A percentile compares a stretch with the other conserved stretches of the same genome.
Conservation (phyloP, 225 moss, liverwort and hornwort genomes). For the Rhytidiadelphus loreus region DNA sequence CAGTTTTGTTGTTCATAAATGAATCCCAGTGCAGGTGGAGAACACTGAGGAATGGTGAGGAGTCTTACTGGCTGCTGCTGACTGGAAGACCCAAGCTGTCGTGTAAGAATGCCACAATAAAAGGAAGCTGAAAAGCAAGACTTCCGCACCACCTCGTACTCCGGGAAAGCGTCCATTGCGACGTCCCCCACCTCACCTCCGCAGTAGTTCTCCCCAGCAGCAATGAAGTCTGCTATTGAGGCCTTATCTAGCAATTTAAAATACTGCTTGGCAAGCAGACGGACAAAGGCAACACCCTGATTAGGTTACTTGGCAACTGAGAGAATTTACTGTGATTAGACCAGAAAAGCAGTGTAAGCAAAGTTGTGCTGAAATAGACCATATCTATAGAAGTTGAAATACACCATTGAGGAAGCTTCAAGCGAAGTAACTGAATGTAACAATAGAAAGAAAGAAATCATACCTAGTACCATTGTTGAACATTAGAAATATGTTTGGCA, state of each 20-base stretch:
- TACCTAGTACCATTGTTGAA: neutral
- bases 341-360: neutral
- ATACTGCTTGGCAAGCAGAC: constrained; percentile 22
- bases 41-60: neutral
- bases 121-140: constrained; percentile 79
- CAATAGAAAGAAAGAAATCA: neutral
- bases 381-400: neutral
- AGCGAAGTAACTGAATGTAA: neutral
- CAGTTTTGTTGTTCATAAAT: neutral
- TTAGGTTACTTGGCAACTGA: neutral
- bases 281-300: neutral
- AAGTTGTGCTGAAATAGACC: neutral
- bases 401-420: neutral
- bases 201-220: constrained; percentile 57
- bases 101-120: constrained; percentile 68
- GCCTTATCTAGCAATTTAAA: constrained; percentile 53
- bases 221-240: constrained; percentile 46
- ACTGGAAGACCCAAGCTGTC: constrained; percentile 67
- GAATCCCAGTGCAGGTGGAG: neutral
- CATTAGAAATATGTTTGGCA: neutral
- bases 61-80: constrained; percentile 38
- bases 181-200: constrained; percentile 10
- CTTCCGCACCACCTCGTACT: constrained; percentile 40
- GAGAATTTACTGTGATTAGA: neutral
- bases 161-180: constrained; percentile 16